Evolutionary conservation across 106 monocot species (phyloP).

Genomic region (Acorus calamus): DNA sequence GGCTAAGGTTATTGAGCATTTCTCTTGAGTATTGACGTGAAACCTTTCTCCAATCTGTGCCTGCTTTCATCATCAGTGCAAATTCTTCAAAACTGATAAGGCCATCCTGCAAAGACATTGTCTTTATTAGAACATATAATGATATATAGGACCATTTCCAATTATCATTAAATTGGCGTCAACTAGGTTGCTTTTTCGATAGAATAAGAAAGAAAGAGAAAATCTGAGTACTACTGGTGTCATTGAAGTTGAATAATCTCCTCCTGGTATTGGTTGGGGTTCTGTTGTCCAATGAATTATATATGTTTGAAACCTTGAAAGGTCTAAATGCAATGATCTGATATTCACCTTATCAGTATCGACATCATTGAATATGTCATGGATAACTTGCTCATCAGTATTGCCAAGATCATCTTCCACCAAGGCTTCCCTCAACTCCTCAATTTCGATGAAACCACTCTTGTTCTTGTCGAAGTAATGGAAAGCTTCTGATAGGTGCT

Average conservation of each 20-base stretch:
- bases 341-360: slow-evolving; percentile 65
- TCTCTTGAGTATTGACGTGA: slow-evolving; percentile 64
- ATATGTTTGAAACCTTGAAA: not conserved
- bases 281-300: not conserved
- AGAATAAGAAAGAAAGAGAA: too few species aligned
- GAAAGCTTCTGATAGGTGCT: slow-evolving; percentile 59
- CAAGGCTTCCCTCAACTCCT: slow-evolving; percentile 71
- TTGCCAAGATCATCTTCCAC: slow-evolving; percentile 29
- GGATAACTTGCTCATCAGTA: slow-evolving; percentile 42
- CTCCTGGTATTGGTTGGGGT: too few species aligned
- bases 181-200: too few species aligned
- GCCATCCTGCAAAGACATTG: slow-evolving; percentile 48
- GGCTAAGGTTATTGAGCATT: slow-evolving; percentile 42
- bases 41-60: slow-evolving; percentile 73
- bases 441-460: slow-evolving; percentile 74
- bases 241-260: too few species aligned
- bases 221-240: too few species aligned
- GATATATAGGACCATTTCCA: not conserved
- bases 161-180: not conserved
- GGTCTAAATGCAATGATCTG: not conserved
- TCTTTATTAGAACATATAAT: not conserved
- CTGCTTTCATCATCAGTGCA: slow-evolving; percentile 78
- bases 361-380: slow-evolving; percentile 61
- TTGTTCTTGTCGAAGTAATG: slow-evolving; percentile 73
- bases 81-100: slow-evolving; percentile 84